Percentiles rank a stretch among this genome's conserved stretches.
Conservation (phyloP, 78 protist genomes). For the Dictyostelium intermedium region DNA sequence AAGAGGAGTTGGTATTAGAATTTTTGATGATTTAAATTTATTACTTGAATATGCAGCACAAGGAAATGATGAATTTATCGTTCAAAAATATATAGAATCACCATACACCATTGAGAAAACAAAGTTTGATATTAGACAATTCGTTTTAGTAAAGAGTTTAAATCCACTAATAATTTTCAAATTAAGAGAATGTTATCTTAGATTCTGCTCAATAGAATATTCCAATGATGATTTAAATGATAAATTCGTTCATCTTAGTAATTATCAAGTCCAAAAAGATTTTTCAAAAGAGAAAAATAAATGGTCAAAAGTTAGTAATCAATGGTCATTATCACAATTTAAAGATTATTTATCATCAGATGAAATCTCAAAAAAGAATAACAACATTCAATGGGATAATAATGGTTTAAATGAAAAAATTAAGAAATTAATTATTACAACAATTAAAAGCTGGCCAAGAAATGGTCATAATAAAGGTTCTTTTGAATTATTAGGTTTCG, state of each 20-base stretch:
- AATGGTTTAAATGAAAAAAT: neutral
- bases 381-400: neutral
- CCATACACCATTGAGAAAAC: constrained; percentile 56
- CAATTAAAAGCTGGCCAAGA: constrained; percentile 39
- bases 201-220: constrained; percentile 48
- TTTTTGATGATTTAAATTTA: constrained; percentile 3
- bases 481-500: constrained; percentile 82
- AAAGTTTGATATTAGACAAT: constrained; percentile 87
- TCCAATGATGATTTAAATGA: constrained; percentile 35
- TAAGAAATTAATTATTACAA: neutral
- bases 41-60: neutral
- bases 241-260: constrained; percentile 50
- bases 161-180: constrained; percentile 16
- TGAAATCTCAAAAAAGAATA: neutral
- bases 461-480: constrained; percentile 37
- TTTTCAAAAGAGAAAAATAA: neutral
- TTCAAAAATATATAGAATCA: constrained; percentile 73
- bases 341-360: neutral
- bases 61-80: constrained; percentile 31
- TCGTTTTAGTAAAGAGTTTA: constrained; percentile 65
- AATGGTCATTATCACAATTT: constrained; percentile 42
- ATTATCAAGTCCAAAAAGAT: constrained; percentile 67
- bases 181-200: constrained; percentile 44
- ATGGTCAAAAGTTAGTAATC: constrained; percentile 20
- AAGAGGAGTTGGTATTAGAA: constrained; percentile 72